Evolutionary conservation across 371 early-diverging fungal genomes (phyloP).

Genomic region (Rhizopus microsporus): DNA sequence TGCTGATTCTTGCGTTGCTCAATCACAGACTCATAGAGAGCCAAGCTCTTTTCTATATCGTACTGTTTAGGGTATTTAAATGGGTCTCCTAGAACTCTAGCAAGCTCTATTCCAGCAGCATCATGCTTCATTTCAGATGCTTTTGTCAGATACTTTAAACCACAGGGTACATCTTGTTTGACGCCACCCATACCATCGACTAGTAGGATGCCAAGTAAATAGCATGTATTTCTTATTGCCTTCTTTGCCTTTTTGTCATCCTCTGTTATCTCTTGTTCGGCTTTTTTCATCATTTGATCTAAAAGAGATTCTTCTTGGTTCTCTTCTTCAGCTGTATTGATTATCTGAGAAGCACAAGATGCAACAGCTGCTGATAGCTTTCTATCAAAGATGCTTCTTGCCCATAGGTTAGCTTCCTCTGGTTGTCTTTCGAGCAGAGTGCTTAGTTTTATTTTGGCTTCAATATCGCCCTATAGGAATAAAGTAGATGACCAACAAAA

Average conservation of each 20-base stretch:
- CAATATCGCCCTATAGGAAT: constrained; percentile 40
- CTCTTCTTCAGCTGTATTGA: constrained; percentile 11
- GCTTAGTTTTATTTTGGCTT: constrained; percentile 48
- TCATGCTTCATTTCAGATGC: constrained; percentile 37
- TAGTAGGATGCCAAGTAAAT: constrained; percentile 37
- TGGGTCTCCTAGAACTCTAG: constrained; percentile 40
- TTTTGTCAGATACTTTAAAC: constrained; percentile 28
- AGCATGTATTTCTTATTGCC: constrained; percentile 15
- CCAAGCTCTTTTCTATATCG: constrained; percentile 36
- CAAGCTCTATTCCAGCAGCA: constrained; percentile 40
- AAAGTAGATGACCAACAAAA: not conserved
- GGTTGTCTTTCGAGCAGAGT: constrained; percentile 32
- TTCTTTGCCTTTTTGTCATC: constrained; percentile 23
- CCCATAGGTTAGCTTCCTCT: constrained; percentile 47
- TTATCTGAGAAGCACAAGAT: constrained; percentile 28
- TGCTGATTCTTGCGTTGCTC: constrained; percentile 17
- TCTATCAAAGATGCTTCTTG: constrained; percentile 47
- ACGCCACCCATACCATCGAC: constrained; percentile 40
- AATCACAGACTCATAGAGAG: constrained; percentile 33
- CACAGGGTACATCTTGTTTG: constrained; percentile 24
- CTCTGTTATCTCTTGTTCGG: constrained; percentile 14
- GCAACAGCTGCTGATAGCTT: constrained; percentile 38
- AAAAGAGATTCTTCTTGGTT: constrained; percentile 15
- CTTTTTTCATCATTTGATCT: constrained; percentile 21
- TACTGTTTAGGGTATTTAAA: constrained; percentile 45